These are phyloP conservation scores for Globisporangium viniferum DNA, from an alignment of 352 stramenopile genomes.

Conservation along the genomic window DNA sequence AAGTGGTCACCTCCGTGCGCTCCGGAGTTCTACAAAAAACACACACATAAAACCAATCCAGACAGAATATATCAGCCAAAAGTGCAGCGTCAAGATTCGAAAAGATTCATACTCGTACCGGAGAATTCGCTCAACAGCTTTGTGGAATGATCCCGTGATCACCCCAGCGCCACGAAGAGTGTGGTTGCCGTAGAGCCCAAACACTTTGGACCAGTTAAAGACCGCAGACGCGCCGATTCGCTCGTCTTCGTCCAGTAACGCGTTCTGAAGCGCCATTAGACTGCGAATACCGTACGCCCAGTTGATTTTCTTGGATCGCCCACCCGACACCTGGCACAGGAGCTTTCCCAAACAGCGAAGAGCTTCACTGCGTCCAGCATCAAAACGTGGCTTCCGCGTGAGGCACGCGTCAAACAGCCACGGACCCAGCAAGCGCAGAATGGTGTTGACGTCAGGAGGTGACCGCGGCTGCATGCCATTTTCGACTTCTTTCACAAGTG, in stretches of 20 bases:
- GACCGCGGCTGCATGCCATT: slow-evolving; percentile 38
- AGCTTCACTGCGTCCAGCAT: slow-evolving; percentile 67
- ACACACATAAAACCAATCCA: not conserved
- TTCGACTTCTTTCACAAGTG: slow-evolving; percentile 21
- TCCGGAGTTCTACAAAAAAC: slow-evolving; percentile 24
- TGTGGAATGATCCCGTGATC: slow-evolving; percentile 75
- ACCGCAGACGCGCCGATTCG: slow-evolving; percentile 75
- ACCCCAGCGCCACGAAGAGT: slow-evolving; percentile 76
- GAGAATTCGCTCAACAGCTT: slow-evolving; percentile 75
- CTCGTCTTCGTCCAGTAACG: slow-evolving; percentile 78
- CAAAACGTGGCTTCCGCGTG: slow-evolving; percentile 67
- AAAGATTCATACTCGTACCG: slow-evolving; percentile 28
- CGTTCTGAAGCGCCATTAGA: slow-evolving; percentile 78
- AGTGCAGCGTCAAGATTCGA: not conserved
- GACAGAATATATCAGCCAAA: not conserved
- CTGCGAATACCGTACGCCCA: slow-evolving; percentile 83
- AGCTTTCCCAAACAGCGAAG: slow-evolving; percentile 76
- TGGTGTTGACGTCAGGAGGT: slow-evolving; percentile 83
- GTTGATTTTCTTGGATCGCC: slow-evolving; percentile 75
- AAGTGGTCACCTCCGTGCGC: slow-evolving; percentile 29
- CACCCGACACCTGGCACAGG: slow-evolving; percentile 60
- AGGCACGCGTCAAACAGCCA: slow-evolving; percentile 87
- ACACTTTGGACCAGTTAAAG: slow-evolving; percentile 84
- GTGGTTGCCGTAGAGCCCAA: slow-evolving; percentile 79
- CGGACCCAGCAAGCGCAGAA: slow-evolving; percentile 71